Base-by-base conservation (phyloP, 768 basidiomycete species). In the Lactarius hatsudake region DNA sequence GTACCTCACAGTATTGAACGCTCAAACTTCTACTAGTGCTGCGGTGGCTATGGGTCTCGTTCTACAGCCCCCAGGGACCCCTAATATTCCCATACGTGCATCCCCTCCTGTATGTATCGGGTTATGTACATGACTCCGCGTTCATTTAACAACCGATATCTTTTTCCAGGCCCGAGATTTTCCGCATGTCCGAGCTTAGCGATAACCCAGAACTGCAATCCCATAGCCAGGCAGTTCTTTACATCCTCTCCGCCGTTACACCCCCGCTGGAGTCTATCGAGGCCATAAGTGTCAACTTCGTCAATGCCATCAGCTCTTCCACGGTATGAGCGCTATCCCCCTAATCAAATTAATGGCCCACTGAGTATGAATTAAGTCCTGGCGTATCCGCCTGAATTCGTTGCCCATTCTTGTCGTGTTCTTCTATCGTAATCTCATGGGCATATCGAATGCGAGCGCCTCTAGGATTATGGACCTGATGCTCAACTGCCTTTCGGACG, bases 141-240 rank as follows among this genome's bases (percentile, higher is more conserved):
- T 53, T 40, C 45, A 61, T 53, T 70, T 67, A 59, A 51, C 32
- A 23, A 40, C 69, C 42, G 66, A 65, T 66, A 9, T 60, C 68
- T 59, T 63, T 65, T 57, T 65, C 5, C 73, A 95, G 93, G 74
- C 93, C 93, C 43, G 92, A 93, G 75, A 89, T 94, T 65, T 83
- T 96, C 73, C 88, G 86, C 68, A 93, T 96, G 89, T 88, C 93
- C 63, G 94, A 96, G 73, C 82, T 96, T 64, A 94, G 89, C 73
- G 94, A 96, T 73, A 89, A 82, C 75, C 81, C 87, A 9, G 94
- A 96, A 65, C 76, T 96, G 65, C 93, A 94, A 75, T 81, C 84
- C 36, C 91, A 91, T 72, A 89, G 91, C 71, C 86, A 89, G 57
- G 88, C 87, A 5, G 88, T 94, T 13, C 78, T 96, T 55, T 91